Base-by-base conservation (phyloP, 148 eudicot genomes). In the Diospyros kaki region DNA sequence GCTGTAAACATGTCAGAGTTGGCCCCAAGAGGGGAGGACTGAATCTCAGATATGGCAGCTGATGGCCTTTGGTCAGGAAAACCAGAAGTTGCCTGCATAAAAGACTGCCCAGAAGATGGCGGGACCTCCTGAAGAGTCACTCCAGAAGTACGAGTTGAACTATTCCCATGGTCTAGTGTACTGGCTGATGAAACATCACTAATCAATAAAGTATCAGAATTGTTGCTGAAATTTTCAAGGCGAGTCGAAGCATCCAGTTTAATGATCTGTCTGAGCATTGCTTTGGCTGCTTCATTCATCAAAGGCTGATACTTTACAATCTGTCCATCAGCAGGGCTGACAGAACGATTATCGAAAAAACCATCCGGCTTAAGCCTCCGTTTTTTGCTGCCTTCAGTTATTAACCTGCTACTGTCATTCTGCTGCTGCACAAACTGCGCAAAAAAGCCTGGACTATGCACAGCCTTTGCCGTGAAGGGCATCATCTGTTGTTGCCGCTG, bases 401-500 rank as follows among this genome's bases (percentile, higher is more conserved):
- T 79, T 56, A 69, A 75, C 45, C 79, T 78, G 51, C 58, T 81
- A 83, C 82, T 83, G 59, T 88, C 88, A 46, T 76, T 86, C 68
- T 83, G 85, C 75, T 84, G 89, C 73, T 84, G 92, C 52, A 86
- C 80, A 77, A 89, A 80, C 43, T 89, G 88, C 28, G 88, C 84
- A 69, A 86, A 85, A 73, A 89, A 86, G 9, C 88, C 86, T 50
- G 92, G 92, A 77, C 92, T 89, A 61, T 89, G 83, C 15, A 89
- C 79, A 13, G 88, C 92, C 59, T 89, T 83, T 39, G 89, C 90
- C 56, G 84, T 77, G 79, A 89, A 86, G 1, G 92, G 84, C 90
- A 86, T 86, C 92, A 89, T 89, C 64, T 89, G 92, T 58, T 89
- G 92, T 76, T 89, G 92, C 43, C 92, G 63, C 51, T 89, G 90